phyloP scores from a whole-genome alignment of 768 basidiomycete species.

The Tylopilus subfusipes region DNA sequence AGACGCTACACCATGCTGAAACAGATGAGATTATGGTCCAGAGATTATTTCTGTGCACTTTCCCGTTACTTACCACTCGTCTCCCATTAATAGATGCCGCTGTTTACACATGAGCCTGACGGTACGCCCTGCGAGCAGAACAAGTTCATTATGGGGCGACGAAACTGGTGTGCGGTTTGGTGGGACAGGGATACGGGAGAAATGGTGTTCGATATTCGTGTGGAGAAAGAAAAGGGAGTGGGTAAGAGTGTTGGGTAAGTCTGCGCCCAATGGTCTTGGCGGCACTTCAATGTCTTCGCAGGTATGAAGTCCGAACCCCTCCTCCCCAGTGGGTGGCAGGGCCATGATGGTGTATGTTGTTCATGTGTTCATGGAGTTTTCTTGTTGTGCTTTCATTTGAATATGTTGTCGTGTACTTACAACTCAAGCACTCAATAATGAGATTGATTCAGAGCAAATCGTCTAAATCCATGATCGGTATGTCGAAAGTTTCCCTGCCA shows the following conservation, averaged over 20 bases:
- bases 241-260: conserved; percentile 79
- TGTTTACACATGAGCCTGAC: conserved; percentile 75
- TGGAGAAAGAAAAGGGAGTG: conserved; percentile 79
- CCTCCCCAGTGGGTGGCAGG: conserved; percentile 39
- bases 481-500: conserved; percentile 12
- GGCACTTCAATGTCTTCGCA: conserved; percentile 17
- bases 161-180: conserved; percentile 81
- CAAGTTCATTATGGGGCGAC: conserved; percentile 79
- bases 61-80: background rate
- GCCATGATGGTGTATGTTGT: conserved; percentile 4
- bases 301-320: conserved; percentile 44
- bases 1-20: conserved; percentile 72
- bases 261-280: background rate
- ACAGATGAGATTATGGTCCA: conserved; percentile 88
- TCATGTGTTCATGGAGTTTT: background rate
- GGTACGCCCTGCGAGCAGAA: conserved; percentile 65
- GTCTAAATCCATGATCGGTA: conserved; percentile 29
- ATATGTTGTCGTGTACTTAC: background rate
- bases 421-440: background rate
- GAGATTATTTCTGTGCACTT: background rate
- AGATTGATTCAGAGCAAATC: conserved; percentile 23
- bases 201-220: conserved; percentile 76
- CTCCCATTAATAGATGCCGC: conserved; percentile 49
- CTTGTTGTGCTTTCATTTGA: background rate
- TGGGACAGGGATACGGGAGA: conserved; percentile 59